Evolutionary conservation across 2,329 filamentous ascomycete genomes (phyloP).

Genomic region (Colletotrichum sidae): DNA sequence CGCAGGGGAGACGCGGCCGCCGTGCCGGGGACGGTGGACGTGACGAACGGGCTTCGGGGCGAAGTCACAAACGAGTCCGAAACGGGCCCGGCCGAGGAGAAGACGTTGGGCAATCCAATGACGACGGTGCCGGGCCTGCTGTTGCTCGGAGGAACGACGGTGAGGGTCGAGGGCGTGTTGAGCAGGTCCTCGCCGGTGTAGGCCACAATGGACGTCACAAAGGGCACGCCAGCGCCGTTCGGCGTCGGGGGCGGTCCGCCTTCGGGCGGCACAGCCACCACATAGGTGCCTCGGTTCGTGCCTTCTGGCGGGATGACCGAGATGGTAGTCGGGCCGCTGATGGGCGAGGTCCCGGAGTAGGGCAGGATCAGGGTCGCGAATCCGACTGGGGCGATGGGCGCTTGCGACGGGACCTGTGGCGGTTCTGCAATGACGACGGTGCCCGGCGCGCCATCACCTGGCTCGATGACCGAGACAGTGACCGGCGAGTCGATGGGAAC

Average conservation of each 20-base stretch:
- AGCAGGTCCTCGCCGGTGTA: slow-evolving; percentile 11
- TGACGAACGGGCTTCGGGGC: slow-evolving; percentile 2
- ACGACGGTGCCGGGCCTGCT: slow-evolving; percentile 25
- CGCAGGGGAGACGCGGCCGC: neutral
- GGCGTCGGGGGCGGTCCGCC: neutral
- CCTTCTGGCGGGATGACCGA: slow-evolving; percentile 11
- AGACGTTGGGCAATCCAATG: slow-evolving; percentile 7
- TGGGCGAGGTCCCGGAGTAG: neutral
- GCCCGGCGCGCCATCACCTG: slow-evolving; percentile 11
- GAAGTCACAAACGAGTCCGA: slow-evolving; percentile 17
- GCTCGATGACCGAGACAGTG: slow-evolving; percentile 22
- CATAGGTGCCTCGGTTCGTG: slow-evolving; percentile 8
- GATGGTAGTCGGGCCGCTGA: slow-evolving; percentile 5
- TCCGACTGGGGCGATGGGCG: neutral
- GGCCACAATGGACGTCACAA: slow-evolving; percentile 19
- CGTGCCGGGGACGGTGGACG: neutral
- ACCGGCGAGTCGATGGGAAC: neutral
- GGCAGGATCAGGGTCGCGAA: neutral
- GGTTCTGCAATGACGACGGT: slow-evolving; percentile 24
- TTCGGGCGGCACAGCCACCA: slow-evolving; percentile 17
- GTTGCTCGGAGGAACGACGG: slow-evolving; percentile 24
- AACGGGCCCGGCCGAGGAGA: neutral
- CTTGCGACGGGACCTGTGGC: neutral
- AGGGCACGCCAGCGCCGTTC: neutral
- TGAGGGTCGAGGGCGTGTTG: slow-evolving; percentile 25